These are phyloP conservation scores for Saposhnikovia divaricata DNA, from an alignment of 129 eudicot species.

Conservation along the genomic window DNA sequence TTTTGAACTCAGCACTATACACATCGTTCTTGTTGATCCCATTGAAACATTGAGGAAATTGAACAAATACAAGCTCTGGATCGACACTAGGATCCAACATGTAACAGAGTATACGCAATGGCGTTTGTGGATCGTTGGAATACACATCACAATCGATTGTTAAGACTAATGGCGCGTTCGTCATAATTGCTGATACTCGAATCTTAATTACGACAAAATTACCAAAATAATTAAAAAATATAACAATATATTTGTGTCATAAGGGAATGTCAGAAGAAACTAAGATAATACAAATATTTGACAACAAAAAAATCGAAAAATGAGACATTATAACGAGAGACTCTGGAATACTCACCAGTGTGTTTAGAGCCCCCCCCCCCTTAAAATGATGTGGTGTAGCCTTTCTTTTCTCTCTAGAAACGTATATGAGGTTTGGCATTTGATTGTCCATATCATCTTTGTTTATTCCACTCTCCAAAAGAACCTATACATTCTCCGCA, in stretches of 20 bases:
- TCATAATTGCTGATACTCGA: slow-evolving; percentile 55
- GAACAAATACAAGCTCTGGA: slow-evolving; percentile 46
- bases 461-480: slow-evolving; percentile 21
- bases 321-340: background rate
- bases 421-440: slow-evolving; percentile 43
- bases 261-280: background rate
- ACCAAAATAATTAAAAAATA: background rate
- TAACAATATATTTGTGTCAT: background rate
- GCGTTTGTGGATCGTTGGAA: slow-evolving; percentile 61
- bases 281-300: too few species aligned
- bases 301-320: too few species aligned
- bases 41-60: slow-evolving; percentile 57
- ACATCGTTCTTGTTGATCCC: slow-evolving; percentile 51
- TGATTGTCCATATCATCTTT: slow-evolving; percentile 14
- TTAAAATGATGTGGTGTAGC: slow-evolving; percentile 32
- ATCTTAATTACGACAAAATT: slow-evolving; percentile 27
- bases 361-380: slow-evolving; percentile 55
- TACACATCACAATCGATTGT: slow-evolving; percentile 65
- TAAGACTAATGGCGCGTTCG: slow-evolving; percentile 56
- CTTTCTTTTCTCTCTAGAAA: slow-evolving; percentile 40
- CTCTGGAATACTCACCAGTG: slow-evolving; percentile 21
- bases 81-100: slow-evolving; percentile 25
- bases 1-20: slow-evolving; percentile 42
- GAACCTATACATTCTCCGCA: slow-evolving; percentile 18
- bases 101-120: slow-evolving; percentile 43